Base-by-base conservation (phyloP, 331 rosid genomes). In the Acacia concinna region DNA sequence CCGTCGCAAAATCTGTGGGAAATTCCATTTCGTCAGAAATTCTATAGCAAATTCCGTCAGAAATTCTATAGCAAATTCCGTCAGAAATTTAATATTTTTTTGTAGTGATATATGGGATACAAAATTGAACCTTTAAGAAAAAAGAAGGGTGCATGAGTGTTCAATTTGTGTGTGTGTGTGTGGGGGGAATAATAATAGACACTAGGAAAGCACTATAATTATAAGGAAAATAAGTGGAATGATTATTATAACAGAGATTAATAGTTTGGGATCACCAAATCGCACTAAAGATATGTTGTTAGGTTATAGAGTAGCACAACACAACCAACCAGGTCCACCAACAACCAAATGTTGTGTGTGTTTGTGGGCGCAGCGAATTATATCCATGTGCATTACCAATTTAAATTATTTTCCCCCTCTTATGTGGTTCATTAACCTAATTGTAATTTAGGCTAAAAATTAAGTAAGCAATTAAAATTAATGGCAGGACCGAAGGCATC, bases 201-300 rank as follows among this genome's bases (percentile, higher is more conserved):
- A 51, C 25, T 51, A 68, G 49, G 52, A 68, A 12, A 68, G 73
- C 73, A 68, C 32, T 38, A 38, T 9, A 8, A 20, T 32, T 38
- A 38, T 9, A 8, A 20, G 47, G 8, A 54, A 54, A 5, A 49
- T 49, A 23, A 17, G 57, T 40, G 74, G 38, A 17, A 47, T 46
- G 57, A 43, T 18, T 14, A 78, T 59, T 11, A 78, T 57, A 68
- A 21, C 47, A 44, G 27, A 43, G 38, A 8, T 41, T 14, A 63
- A 14, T 28, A 12, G 0, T 44, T 47, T 6, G 25, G 23, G 34
- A 34, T 3, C 1, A 21, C 6, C 77, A 34, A 32, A 79, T 79
- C 81, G 14, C 44, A 34, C 43, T 28, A 18, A 84, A 70, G 76
- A 71, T 76, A 37, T 17, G 77, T 71, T 84, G 82, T 80, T 76